Evolutionary conservation across 306 rosid genomes (phyloP).

Genomic region (Lathyrus aphaca): DNA sequence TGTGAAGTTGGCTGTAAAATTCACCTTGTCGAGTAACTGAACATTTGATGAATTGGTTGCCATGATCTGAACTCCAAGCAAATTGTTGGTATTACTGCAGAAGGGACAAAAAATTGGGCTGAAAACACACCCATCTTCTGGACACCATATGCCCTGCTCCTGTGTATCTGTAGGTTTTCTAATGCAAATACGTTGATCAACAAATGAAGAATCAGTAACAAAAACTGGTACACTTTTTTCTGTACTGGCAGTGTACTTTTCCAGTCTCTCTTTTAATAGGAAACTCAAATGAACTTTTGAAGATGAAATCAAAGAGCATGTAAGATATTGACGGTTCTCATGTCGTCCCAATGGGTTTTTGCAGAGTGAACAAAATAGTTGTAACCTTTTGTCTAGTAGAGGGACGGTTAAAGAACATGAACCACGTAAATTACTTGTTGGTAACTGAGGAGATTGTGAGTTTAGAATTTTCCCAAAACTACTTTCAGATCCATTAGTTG

Average conservation of each 20-base stretch:
- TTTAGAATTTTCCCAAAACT: slow-evolving; percentile 40
- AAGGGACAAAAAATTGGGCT: slow-evolving; percentile 73
- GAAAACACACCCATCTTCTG: slow-evolving; percentile 88
- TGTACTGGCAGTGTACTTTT: slow-evolving; percentile 34
- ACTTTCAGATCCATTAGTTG: slow-evolving; percentile 51
- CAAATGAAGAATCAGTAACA: slow-evolving; percentile 59
- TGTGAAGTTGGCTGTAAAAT: slow-evolving; percentile 25
- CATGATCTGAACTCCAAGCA: slow-evolving; percentile 78
- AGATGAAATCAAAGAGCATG: slow-evolving; percentile 60
- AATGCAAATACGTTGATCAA: slow-evolving; percentile 55
- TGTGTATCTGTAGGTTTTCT: slow-evolving; percentile 43
- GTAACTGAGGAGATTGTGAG: slow-evolving; percentile 45
- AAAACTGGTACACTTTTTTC: slow-evolving; percentile 54
- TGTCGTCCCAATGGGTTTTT: slow-evolving; percentile 75
- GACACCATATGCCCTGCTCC: slow-evolving; percentile 74
- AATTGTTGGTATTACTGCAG: slow-evolving; percentile 55
- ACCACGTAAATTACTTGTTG: slow-evolving; percentile 33
- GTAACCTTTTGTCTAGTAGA: slow-evolving; percentile 53
- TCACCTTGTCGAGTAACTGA: slow-evolving; percentile 79
- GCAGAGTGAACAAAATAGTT: slow-evolving; percentile 73
- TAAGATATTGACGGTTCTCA: slow-evolving; percentile 58
- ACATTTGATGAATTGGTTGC: slow-evolving; percentile 74
- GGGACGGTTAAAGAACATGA: slow-evolving; percentile 46
- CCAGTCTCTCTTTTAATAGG: slow-evolving; percentile 49
- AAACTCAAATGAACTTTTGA: slow-evolving; percentile 63